Base-by-base conservation (phyloP, 495 filamentous ascomycete genomes). In the Tuber magnatum region DNA sequence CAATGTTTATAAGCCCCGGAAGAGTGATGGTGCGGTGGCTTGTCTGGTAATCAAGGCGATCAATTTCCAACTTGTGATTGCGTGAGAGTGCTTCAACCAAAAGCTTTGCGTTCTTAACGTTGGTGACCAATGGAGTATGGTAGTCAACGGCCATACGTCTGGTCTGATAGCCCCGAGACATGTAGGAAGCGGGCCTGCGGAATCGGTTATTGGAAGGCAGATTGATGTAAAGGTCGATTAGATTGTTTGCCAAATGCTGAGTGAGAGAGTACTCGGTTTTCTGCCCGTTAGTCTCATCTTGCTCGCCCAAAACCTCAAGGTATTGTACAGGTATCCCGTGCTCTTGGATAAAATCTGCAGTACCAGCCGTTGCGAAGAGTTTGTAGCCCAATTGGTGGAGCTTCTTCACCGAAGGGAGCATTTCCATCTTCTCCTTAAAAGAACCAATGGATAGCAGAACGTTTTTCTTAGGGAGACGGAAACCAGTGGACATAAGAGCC, bases 71-170 rank as follows among this genome's bases (percentile, higher is more conserved):
- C 76, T 93, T 89, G 81, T 91, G 97, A 82, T 96, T 90, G 56
- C 95, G 89, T 73, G 94, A 90, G 77, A 99, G 91, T 24, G 95
- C 95, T 84, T 99, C 95, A 78, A 99, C 91, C 68, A 99, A 84
- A 73, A 99, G 92, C 87, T 99, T 99, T 61, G 95, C 95, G 80
- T 97, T 99, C 88, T 99, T 99, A 81, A 99, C 95, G 81, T 99
- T 99, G 70, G 95, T 99, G 42, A 99, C 94, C 79, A 99, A 85
- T 56, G 95, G 95, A 61, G 94, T 97, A 84, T 97, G 94, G 85
- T 97, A 99, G 84, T 99, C 95, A 35, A 99, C 95, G 41, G 95
- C 95, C 95, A 99, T 97, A 80, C 95, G 91, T 82, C 95, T 89
- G 44, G 95, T 97, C 77, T 90, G 90, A 84, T 99, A 99, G 72